These are phyloP conservation scores for Straminergon stramineum DNA, from an alignment of 225 moss, liverwort and hornwort species.

Conservation along the genomic window DNA sequence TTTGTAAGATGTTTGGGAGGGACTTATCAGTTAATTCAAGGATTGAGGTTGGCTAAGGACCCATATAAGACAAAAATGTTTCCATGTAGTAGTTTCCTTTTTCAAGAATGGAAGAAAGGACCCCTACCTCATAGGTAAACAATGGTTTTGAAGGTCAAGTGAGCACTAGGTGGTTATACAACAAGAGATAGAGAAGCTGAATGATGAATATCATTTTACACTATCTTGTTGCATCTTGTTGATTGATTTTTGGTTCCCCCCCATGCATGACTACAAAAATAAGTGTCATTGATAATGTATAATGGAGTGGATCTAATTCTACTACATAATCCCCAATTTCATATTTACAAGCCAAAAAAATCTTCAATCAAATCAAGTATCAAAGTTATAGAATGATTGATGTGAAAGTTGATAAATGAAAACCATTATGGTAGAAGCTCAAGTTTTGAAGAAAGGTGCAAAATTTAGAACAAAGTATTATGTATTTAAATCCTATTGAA, in stretches of 20 bases:
- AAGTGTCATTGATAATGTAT: neutral
- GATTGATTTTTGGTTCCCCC: no score
- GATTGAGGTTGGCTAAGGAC: no score
- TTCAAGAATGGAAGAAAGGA: no score
- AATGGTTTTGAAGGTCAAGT: no score
- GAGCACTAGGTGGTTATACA: rapidly evolving
- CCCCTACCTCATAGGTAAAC: no score
- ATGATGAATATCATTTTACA: neutral
- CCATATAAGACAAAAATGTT: no score
- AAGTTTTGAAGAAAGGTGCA: no score
- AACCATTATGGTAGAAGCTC: rapidly evolving
- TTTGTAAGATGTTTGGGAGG: no score
- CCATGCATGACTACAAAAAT: rapidly evolving
- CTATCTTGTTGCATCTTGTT: neutral
- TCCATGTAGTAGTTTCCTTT: no score
- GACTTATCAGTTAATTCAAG: no score
- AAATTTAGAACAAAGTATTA: neutral
- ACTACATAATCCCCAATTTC: neutral
- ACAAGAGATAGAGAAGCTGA: neutral
- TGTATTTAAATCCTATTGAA: neutral
- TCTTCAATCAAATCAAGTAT: neutral
- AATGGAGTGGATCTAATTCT: neutral
- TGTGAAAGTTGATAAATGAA: neutral
- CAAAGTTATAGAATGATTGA: neutral
- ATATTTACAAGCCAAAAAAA: no score